Evolutionary conservation across 176 grass and related monocot genomes (phyloP), one percentile per base, ranked within the genome.

Genomic region (Lolium multiflorum): DNA sequence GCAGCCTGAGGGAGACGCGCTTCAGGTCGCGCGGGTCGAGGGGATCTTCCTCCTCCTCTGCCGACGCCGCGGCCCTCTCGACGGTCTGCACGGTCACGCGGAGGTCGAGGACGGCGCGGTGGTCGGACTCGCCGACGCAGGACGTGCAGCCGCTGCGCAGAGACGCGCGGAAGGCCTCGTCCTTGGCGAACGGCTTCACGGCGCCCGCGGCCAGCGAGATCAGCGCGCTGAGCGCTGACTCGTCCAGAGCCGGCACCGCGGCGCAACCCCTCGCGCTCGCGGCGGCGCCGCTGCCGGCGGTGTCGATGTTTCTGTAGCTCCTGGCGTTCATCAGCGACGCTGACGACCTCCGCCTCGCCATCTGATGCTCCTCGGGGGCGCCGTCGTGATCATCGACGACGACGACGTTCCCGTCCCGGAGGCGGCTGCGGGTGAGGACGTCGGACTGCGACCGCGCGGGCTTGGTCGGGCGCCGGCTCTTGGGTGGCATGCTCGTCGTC

Each of bases 161-260:
- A 7, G 49, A 41, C 20, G 87, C 85, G 70, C 87, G 90, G 63
- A 94, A 92, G 25, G 21, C 57, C 66, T 78, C 78, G 60, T 92
- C 87, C 21, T 5, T 83, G 1, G 22, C 82, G 76, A 86, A 94
- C 39, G 3, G 81, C 28, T 86, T 87, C 15, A 88, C 58, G 8
- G 87, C 8, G 1, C 84, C 84, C 68, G 78, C 76, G 62, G 59
- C 67, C 25, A 94, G 82, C 25, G 84, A 87, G 61, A 94, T 87
- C 31, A 92, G 18, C 55, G 88, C 93, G 62, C 25, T 81, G 71
- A 90, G 88, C 37, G 75, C 90, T 3, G 90, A 89, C 88, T 94
- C 78, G 57, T 90, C 91, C 31, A 94, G 64, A 7, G 85, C 82
- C 2, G 90, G 90, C 4, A 87, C 37, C 44, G 31, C 59, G 25